Conservation (phyloP, 805 yeast genomes). For the Suhomyces prunicola region DNA sequence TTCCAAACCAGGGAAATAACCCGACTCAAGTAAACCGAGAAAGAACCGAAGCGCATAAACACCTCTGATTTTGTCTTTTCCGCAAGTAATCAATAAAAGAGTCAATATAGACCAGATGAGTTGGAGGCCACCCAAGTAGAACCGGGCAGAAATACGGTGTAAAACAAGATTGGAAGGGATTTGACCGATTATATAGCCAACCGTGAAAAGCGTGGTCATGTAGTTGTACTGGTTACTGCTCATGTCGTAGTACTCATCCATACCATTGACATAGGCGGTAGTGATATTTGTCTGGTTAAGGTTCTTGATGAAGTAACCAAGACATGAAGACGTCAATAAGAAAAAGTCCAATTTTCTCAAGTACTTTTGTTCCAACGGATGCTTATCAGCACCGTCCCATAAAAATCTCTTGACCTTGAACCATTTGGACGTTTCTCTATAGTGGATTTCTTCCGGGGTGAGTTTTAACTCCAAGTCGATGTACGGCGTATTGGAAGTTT, state of each 20-base stretch:
- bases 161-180: constrained; percentile 47
- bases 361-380: constrained; percentile 34
- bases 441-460: constrained; percentile 17
- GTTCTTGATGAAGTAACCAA: constrained; percentile 49
- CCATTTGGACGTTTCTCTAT: constrained; percentile 18
- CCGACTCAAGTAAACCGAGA: constrained; percentile 46
- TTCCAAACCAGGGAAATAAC: constrained; percentile 53
- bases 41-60: constrained; percentile 34
- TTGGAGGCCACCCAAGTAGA: constrained; percentile 43
- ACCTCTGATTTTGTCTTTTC: constrained; percentile 19
- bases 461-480: constrained; percentile 20
- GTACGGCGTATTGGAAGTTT: constrained; percentile 11
- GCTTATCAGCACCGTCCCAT: constrained; percentile 39
- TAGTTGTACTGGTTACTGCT: constrained; percentile 43
- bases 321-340: constrained; percentile 40
- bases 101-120: constrained; percentile 45
- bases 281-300: constrained; percentile 41
- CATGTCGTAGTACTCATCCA: constrained; percentile 44
- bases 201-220: constrained; percentile 44
- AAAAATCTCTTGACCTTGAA: constrained; percentile 24
- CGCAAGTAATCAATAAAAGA: constrained; percentile 31
- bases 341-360: constrained; percentile 32
- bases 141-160: constrained; percentile 41
- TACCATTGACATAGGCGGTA: constrained; percentile 49
- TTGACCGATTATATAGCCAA: constrained; percentile 53